phyloP scores from a whole-genome alignment of 179 eudicot genomes.

The Nepenthes alata region DNA sequence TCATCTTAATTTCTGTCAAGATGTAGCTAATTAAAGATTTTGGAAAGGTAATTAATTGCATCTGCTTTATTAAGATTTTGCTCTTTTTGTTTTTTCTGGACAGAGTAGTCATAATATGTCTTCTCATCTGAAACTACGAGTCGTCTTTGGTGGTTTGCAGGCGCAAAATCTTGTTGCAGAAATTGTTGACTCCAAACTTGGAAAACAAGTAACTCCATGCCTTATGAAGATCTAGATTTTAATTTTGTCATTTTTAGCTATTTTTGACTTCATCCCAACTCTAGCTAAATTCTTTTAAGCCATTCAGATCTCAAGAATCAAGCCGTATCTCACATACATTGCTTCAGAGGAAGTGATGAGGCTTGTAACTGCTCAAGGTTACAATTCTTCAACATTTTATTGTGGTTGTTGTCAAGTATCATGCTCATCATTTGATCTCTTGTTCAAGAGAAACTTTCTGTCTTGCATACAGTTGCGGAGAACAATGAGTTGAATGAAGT shows the following conservation, averaged over 20 bases:
- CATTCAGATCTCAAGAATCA: constrained; percentile 60
- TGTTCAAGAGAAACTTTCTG: constrained; percentile 4
- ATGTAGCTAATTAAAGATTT: too few species aligned
- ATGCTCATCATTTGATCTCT: constrained; percentile 1
- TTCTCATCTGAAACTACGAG: too few species aligned
- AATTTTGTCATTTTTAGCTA: neutral
- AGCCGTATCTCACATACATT: constrained; percentile 72
- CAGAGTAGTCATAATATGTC: too few species aligned
- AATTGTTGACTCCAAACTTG: constrained; percentile 81
- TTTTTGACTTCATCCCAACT: constrained; percentile 5
- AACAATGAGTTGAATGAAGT: constrained; percentile 71
- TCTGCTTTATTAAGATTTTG: too few species aligned
- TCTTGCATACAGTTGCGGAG: constrained; percentile 59
- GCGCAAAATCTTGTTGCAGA: constrained; percentile 95
- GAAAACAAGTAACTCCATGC: constrained; percentile 65
- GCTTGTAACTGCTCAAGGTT: constrained; percentile 94
- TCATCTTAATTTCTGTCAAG: too few species aligned
- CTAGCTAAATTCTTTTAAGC: constrained; percentile 1
- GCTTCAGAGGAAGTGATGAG: constrained; percentile 98
- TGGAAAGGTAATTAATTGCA: too few species aligned
- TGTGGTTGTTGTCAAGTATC: neutral
- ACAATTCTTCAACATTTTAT: neutral
- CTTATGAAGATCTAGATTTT: neutral
- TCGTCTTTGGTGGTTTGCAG: constrained; percentile 25
- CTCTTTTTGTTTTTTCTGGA: too few species aligned